A percentile compares a stretch with the other conserved stretches of the same genome.
Conservation (phyloP, 2,329 filamentous ascomycete genomes). For the Hyphodiscus sp. region DNA sequence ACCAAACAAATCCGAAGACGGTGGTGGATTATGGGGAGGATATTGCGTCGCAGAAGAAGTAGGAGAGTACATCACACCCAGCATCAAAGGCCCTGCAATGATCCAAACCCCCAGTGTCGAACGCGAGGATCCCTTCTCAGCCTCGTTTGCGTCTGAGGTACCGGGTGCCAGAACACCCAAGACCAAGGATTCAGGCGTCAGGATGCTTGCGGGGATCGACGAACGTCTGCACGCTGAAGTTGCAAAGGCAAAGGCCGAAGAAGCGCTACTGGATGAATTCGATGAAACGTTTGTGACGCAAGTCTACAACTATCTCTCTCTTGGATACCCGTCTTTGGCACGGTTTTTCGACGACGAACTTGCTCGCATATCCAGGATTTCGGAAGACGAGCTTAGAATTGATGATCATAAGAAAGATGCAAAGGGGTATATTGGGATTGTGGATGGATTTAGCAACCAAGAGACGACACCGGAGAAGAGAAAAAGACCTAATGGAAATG, state of each 20-base stretch:
- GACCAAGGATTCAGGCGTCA: conserved; percentile 18
- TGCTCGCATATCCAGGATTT: conserved; percentile 68
- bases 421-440: conserved; percentile 66
- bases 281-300: conserved; percentile 83
- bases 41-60: conserved; percentile 47
- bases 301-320: conserved; percentile 92
- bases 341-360: conserved; percentile 80
- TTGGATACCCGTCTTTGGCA: conserved; percentile 85
- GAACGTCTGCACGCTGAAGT: conserved; percentile 25
- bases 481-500: conserved; percentile 32
- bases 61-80: conserved; percentile 30
- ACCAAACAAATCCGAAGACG: conserved; percentile 49
- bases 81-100: conserved; percentile 25
- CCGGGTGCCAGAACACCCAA: conserved; percentile 10
- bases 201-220: conserved; percentile 28
- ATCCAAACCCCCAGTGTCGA: conserved; percentile 33
- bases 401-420: conserved; percentile 62
- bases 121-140: conserved; percentile 30
- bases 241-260: conserved; percentile 21
- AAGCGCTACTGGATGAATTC: conserved; percentile 57
- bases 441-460: conserved; percentile 33
- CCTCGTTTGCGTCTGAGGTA: conserved; percentile 20
- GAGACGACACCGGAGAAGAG: conserved; percentile 3
- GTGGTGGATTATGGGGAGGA: conserved; percentile 70
- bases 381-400: conserved; percentile 59